Evolutionary conservation across 257 asterid species (phyloP), one percentile per base, ranked within the genome.

Genomic region (Vinca minor): DNA sequence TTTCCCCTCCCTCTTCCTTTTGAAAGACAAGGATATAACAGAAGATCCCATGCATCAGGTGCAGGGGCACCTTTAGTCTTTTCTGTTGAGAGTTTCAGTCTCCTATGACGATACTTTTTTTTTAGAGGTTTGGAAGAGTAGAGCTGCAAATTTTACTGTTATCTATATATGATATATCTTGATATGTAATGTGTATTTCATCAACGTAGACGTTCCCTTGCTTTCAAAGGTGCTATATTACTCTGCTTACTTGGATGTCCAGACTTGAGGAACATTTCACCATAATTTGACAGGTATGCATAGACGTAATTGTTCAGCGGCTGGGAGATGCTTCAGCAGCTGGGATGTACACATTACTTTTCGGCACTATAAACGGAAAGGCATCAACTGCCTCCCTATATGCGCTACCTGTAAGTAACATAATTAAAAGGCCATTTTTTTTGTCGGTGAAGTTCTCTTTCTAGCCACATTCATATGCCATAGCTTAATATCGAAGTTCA

Each of bases 281-380:
- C 31, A 14, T 17, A 29, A 50, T 60, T 77, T 63, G 26, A 29
- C 84, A 91, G 98, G 95, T 93, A 59, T 84, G 98, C 87, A 85
- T 89, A 76, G 97, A 93, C 70, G 98, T 93, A 48, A 85, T 93
- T 31, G 94, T 93, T 81, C 98, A 85, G 73, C 82, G 98, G 81
- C 87, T 93, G 20, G 98, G 97, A 64, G 97, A 89, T 61, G 97
- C 97, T 41, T 83, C 98, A 65, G 96, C 98, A 73, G 97, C 98
- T 47, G 96, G 90, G 75, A 81, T 87, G 87, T 89, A 82, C 81
- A 87, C 85, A 80, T 83, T 89, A 60, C 87, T 89, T 52, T 77
- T 81, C 75, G 81, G 79, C 87, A 76, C 83, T 45, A 68, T 83
- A 35, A 72, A 76, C 21, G 95, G 85, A 77, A 84, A 65, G 68